Conservation (phyloP, 2,329 filamentous ascomycete species). For the Apiospora rasikravindrae region DNA sequence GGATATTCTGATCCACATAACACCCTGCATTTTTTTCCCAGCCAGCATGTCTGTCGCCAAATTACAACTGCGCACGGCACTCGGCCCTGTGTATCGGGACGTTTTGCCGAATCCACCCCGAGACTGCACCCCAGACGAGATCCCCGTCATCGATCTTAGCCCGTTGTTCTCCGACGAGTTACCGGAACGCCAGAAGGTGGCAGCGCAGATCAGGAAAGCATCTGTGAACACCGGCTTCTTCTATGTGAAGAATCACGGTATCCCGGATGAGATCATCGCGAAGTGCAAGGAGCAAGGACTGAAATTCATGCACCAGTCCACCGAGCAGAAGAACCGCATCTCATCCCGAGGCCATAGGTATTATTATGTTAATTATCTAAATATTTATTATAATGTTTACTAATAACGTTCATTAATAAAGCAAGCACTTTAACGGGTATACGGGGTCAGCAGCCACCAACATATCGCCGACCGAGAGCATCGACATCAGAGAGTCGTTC, state of each 20-base stretch:
- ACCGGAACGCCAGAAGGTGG: conserved; percentile 45
- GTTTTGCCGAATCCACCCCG: conserved; percentile 37
- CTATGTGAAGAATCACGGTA: conserved; percentile 58
- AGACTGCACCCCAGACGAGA: conserved; percentile 46
- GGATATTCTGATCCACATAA: neutral
- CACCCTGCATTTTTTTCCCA: neutral
- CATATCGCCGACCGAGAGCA: conserved; percentile 55
- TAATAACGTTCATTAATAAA: too few species aligned
- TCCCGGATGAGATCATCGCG: conserved; percentile 41
- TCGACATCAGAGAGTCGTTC: conserved; percentile 58
- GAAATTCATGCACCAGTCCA: conserved; percentile 55
- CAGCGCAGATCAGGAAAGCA: conserved; percentile 48
- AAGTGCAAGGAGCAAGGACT: conserved; percentile 40
- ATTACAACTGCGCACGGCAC: conserved; percentile 39
- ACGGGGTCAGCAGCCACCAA: conserved; percentile 46
- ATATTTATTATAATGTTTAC: too few species aligned
- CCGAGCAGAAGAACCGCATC: conserved; percentile 47
- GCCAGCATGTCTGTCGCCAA: conserved; percentile 34
- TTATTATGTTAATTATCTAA: too few species aligned
- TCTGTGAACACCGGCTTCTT: conserved; percentile 60
- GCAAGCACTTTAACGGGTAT: conserved; percentile 55
- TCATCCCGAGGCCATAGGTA: conserved; percentile 41
- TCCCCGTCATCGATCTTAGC: conserved; percentile 59
- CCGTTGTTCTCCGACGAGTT: conserved; percentile 44
- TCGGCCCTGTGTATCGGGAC: conserved; percentile 40